These are phyloP conservation scores for Lepidium aucheri DNA, from an alignment of 345 rosid species.

Conservation along the genomic window DNA sequence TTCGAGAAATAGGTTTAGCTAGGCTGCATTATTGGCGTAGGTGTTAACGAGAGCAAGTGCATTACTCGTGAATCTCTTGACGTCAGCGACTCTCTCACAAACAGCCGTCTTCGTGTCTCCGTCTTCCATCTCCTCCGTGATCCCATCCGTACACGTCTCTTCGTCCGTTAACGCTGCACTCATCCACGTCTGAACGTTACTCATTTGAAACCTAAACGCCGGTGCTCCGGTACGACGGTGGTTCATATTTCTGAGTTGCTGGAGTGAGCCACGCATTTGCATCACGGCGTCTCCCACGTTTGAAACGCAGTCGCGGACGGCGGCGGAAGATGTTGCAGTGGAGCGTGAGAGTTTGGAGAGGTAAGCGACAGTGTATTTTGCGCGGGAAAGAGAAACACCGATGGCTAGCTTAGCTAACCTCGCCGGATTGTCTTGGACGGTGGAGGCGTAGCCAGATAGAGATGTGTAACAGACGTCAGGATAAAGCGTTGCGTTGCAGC, in stretches of 20 bases:
- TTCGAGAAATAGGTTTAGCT: neutral
- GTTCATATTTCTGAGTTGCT: slow-evolving; percentile 53
- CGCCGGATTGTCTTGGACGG: slow-evolving; percentile 40
- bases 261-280: slow-evolving; percentile 66
- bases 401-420: slow-evolving; percentile 61
- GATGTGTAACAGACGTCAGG: slow-evolving; percentile 69
- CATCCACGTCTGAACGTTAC: slow-evolving; percentile 94
- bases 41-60: slow-evolving; percentile 55
- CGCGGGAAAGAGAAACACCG: slow-evolving; percentile 47
- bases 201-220: slow-evolving; percentile 63
- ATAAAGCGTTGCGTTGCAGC: slow-evolving; percentile 69
- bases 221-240: slow-evolving; percentile 30
- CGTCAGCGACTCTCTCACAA: slow-evolving; percentile 31
- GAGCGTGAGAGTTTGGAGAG: slow-evolving; percentile 54
- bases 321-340: slow-evolving; percentile 45
- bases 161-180: slow-evolving; percentile 88
- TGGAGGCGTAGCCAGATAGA: slow-evolving; percentile 48
- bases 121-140: slow-evolving; percentile 48
- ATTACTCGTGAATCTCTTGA: slow-evolving; percentile 70
- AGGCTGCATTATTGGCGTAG: slow-evolving; percentile 18
- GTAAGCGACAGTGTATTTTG: slow-evolving; percentile 38
- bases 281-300: slow-evolving; percentile 83
- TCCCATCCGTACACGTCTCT: slow-evolving; percentile 86
- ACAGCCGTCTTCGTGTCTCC: slow-evolving; percentile 40
- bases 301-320: slow-evolving; percentile 77